These are phyloP conservation scores for Melocanna baccifera DNA, from an alignment of 176 grass and related monocot species.

Conservation along the genomic window DNA sequence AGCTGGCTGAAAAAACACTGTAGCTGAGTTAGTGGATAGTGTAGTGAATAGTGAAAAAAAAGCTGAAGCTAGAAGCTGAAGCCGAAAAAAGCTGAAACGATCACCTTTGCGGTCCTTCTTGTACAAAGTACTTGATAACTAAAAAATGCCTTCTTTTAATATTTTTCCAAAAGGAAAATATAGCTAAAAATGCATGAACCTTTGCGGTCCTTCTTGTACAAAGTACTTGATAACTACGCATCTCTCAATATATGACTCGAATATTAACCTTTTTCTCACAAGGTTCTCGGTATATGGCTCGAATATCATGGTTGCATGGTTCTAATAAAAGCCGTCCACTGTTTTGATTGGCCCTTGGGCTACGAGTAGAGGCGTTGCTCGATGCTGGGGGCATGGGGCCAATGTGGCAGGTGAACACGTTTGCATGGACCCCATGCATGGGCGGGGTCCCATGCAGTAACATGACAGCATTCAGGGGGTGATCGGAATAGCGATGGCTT, in stretches of 20 bases:
- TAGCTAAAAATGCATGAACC: neutral
- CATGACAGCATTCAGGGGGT: conserved; percentile 5
- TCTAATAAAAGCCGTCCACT: neutral
- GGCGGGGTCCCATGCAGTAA: neutral
- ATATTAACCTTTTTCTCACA: neutral
- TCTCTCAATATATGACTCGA: neutral
- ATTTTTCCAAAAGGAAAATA: neutral
- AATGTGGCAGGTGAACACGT: neutral
- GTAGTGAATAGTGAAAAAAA: no score
- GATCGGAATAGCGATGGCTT: no score
- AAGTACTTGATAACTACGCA: neutral
- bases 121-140: no score
- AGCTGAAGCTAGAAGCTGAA: no score
- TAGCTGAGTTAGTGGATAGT: no score
- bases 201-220: neutral
- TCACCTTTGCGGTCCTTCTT: no score
- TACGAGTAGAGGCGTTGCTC: neutral
- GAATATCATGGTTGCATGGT: neutral
- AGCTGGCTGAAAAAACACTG: no score
- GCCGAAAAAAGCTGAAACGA: no score
- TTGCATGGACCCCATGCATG: neutral
- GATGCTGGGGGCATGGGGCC: neutral
- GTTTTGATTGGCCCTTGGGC: conserved; percentile 4
- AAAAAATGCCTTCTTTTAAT: neutral
- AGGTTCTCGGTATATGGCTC: neutral